Base-by-base conservation (phyloP, 2,329 filamentous ascomycete species). In the Blastomyces emzantsi region DNA sequence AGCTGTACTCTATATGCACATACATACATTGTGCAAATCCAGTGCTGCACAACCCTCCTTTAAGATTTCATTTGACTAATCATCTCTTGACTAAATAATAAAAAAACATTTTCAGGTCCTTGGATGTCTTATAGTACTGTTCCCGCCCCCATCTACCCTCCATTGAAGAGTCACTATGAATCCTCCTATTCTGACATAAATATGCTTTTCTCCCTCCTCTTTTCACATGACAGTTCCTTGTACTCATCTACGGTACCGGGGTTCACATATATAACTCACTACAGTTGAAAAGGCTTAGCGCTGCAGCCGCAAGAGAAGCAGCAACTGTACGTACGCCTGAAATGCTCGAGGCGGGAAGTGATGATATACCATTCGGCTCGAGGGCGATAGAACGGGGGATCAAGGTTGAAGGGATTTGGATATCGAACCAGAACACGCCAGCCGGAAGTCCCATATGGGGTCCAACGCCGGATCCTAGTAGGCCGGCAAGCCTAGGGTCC, bases 391-490 rank as follows among this genome's bases (percentile, higher is more conserved):
- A 96, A 73, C 89, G 85, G 68, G 92, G 92, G 6, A 81, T 95
- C 54, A 85, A 93, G 72, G 85, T 96, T 8, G 90, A 96, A 67
- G 92, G 91, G 3, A 92, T 97, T 60, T 91, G 89, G 87, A 85
- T 89, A 60, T 87, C 85, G 30, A 78, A 79, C 61, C 79, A 80
- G 33, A 76, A 71, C 61, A 75, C 73, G 62, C 75, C 73, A 15
- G 62, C 64, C 4, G 69, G 68, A 33, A 73, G 68, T 60, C 69
- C 70, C 11, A 52, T 63, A 36, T 64, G 66, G 13, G 62, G 67
- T 1, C 69, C 63, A 22, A 72, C 70, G n/a, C 67, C 73, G 8
- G 66, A 62, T 28, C 65, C 52, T 57, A 69, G 66, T 22, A 66
- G 63, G 45, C 61, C 70, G 3, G 58, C 62, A 47, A 60, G 61